These are phyloP conservation scores for Mycocalia duriaeana DNA, from an alignment of 1,284 basidiomycete species.

Conservation along the genomic window DNA sequence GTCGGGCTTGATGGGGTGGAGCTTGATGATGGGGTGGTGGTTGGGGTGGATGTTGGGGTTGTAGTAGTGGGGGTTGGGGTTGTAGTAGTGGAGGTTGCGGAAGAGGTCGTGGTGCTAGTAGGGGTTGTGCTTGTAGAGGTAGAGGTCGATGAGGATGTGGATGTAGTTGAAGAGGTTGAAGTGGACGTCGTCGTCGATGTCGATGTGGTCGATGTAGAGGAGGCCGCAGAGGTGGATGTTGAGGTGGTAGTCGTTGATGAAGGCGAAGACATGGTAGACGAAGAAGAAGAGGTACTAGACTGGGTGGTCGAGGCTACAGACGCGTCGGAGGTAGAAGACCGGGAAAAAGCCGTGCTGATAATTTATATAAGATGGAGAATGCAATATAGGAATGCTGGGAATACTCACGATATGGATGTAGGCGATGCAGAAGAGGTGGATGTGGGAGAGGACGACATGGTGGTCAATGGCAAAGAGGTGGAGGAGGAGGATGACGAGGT, in stretches of 20 bases:
- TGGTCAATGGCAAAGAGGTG: not conserved
- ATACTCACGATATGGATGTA: conserved; percentile 3
- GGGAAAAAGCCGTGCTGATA: too few relatives aligned
- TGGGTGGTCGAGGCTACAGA: conserved; percentile 9
- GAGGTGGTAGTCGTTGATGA: conserved; percentile 11
- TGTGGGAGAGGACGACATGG: conserved; percentile 1
- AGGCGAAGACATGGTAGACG: conserved; percentile 12
- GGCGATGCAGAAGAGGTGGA: conserved; percentile 8
- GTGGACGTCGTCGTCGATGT: conserved; percentile 7
- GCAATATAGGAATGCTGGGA: not conserved
- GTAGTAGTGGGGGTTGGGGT: conserved; percentile 12
- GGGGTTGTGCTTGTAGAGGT: conserved; percentile 10
- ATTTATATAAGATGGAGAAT: not conserved
- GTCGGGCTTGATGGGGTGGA: conserved; percentile 8
- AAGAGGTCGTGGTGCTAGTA: conserved; percentile 10
- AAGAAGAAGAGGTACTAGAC: conserved; percentile 10
- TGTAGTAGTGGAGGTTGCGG: conserved; percentile 1
- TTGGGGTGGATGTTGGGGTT: conserved; percentile 12
- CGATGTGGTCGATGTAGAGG: conserved; percentile 5
- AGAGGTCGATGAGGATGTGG: conserved; percentile 15
- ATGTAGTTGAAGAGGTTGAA: conserved; percentile 16
- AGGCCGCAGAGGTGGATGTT: conserved; percentile 7
- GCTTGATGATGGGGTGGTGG: conserved; percentile 13
- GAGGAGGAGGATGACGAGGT: not conserved
- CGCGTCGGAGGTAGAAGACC: not conserved